phyloP scores from a whole-genome alignment of 352 stramenopile genomes.

The Pythium periplocum region DNA sequence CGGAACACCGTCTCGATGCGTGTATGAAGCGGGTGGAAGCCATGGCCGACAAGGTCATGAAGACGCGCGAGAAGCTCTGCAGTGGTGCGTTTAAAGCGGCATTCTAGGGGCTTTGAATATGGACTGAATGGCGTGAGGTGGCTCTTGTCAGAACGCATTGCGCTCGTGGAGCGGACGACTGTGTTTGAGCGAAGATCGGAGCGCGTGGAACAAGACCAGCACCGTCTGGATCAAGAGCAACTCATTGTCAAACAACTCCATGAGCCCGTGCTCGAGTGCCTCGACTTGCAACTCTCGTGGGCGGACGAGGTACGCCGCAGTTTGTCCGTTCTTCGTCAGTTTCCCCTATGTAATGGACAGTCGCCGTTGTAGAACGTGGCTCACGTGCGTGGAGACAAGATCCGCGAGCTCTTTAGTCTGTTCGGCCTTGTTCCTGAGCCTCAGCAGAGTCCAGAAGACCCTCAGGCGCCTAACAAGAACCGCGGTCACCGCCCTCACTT shows the following conservation, averaged over 20 bases:
- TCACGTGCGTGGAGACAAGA: conserved; percentile 54
- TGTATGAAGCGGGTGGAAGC: conserved; percentile 55
- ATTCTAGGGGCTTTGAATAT: neutral
- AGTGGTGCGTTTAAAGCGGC: conserved; percentile 21
- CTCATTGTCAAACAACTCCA: conserved; percentile 32
- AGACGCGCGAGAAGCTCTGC: conserved; percentile 61
- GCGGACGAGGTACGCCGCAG: conserved; percentile 32
- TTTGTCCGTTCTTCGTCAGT: too few relatives aligned
- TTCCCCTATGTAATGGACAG: too few relatives aligned
- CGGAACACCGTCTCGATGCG: conserved; percentile 39
- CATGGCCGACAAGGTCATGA: conserved; percentile 60
- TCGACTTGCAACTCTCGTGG: conserved; percentile 70
- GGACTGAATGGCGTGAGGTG: too few relatives aligned
- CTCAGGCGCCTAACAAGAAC: neutral
- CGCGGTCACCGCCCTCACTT: conserved; percentile 27
- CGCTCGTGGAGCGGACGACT: conserved; percentile 45
- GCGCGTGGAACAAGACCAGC: conserved; percentile 35
- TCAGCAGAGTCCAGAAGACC: conserved; percentile 3
- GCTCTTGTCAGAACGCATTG: conserved; percentile 34
- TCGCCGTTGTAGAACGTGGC: conserved; percentile 41
- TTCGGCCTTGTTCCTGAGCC: conserved; percentile 28
- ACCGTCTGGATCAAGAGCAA: conserved; percentile 28
- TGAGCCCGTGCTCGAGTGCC: conserved; percentile 44
- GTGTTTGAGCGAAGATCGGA: conserved; percentile 42
- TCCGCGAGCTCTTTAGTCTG: conserved; percentile 65